Percentiles rank a stretch among this genome's conserved stretches.
Conservation (phyloP, 2,329 filamentous ascomycete species). For the Tolypocladium tundrense region DNA sequence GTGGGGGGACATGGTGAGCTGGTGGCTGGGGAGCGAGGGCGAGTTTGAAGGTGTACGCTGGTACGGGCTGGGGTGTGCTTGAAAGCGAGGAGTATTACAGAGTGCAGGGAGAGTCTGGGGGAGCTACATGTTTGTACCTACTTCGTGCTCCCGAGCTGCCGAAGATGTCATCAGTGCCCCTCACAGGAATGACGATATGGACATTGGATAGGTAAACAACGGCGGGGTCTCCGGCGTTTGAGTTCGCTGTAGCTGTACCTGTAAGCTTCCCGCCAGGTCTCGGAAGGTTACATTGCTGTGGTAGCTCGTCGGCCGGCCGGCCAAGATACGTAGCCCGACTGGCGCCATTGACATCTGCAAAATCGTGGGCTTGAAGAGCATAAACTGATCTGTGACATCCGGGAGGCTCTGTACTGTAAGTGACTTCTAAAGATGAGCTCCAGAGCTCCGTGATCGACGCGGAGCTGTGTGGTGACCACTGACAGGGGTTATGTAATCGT, state of each 20-base stretch:
- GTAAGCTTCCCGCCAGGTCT: no score
- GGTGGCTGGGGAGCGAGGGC: no score
- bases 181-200: not conserved
- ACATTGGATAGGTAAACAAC: not conserved
- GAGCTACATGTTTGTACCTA: not conserved
- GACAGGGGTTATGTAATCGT: not conserved
- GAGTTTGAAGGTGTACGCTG: not conserved
- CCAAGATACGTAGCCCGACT: not conserved
- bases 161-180: not conserved
- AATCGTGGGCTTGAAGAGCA: not conserved
- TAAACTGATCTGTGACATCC: not conserved
- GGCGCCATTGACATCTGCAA: not conserved
- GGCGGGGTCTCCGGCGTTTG: not conserved
- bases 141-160: not conserved
- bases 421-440: not conserved
- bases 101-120: no score
- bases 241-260: not conserved
- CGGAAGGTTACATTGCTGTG: not conserved
- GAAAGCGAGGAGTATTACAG: not conserved
- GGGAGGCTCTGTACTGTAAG: not conserved
- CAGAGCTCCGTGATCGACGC: not conserved
- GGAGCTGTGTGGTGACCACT: not conserved
- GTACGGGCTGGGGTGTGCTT: not conserved
- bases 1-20: constrained; percentile 19
- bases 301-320: not conserved